Base-by-base conservation (phyloP, 192 early-diverging fungal species). In the Podila epicladia region DNA sequence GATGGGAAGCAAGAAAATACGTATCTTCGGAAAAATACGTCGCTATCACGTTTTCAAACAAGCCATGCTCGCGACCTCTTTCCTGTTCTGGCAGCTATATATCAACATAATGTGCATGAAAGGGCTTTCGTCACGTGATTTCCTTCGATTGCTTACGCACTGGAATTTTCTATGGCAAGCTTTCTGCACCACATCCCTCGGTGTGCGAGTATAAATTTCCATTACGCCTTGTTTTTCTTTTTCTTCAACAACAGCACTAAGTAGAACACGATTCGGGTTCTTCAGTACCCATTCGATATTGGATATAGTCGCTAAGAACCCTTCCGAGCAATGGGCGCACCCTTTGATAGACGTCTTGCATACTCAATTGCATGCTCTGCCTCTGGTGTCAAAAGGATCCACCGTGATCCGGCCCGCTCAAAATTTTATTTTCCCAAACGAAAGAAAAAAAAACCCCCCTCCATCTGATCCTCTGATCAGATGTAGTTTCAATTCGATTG, bases 341-440 rank as follows among this genome's bases (percentile, higher is more conserved):
- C 77, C 77, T 69, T 69, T 51, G 77, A 72, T 50, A 72, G 77
- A 80, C 77, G 77, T 80, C 63, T 22, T 69, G 71, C 53, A 35
- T 22, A 22, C 29, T 62, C 28, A 55, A 64, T 73, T 57, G 45
- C 66, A 64, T 61, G 74, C 41, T 80, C 77, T 80, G 77, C 77
- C 77, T 72, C 77, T 73, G 77, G 77, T 61, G 77, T 45, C 49
- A 35, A 73, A 67, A 22, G 62, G 62, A 71, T 73, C 58, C 55
- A 65, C 49, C 24, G 55, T 22, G 59, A 73, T 66, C 66, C 29
- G 5, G 77, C 77, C 67, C 53, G 77, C 69, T 71, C 75, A 4
- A 78, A 32, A 78, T 59, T 65, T 66, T 59, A 62, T 59, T 59
- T 12, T 59, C 58, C 29, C 32, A n/a, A 33, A 32, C n/a, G 20